phyloP scores from a whole-genome alignment of 495 filamentous ascomycete genomes.

The Immersiella caudata region DNA sequence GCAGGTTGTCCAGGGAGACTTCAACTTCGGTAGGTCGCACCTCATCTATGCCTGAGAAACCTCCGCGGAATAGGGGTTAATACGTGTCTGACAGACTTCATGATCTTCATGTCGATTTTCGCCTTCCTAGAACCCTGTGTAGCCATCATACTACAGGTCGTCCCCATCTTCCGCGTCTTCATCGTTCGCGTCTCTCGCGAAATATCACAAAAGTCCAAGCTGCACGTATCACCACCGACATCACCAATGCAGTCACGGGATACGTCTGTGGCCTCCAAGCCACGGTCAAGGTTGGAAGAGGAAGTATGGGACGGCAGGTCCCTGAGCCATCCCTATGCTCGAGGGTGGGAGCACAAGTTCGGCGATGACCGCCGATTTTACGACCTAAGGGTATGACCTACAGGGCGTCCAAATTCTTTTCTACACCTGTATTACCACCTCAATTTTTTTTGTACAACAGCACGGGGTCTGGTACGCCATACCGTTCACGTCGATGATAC shows the following conservation, averaged over 20 bases:
- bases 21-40: conserved; percentile 24
- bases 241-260: background rate
- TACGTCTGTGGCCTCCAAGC: background rate
- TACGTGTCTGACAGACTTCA: conserved; percentile 22
- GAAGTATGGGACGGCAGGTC: background rate
- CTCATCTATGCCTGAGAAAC: background rate
- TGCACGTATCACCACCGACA: background rate
- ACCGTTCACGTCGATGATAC: background rate
- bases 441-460: background rate
- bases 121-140: conserved; percentile 30
- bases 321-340: background rate
- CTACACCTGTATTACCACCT: background rate
- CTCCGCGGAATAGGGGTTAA: background rate
- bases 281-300: background rate
- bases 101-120: conserved; percentile 33
- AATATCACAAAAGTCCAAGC: conserved; percentile 1
- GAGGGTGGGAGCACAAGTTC: background rate
- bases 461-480: background rate
- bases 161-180: conserved; percentile 31
- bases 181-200: conserved; percentile 12
- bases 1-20: conserved; percentile 15
- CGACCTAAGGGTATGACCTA: background rate
- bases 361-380: background rate
- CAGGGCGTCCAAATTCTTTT: background rate
- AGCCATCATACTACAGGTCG: conserved; percentile 29